Evolutionary conservation across 2,329 filamentous ascomycete species (phyloP).

Genomic region (Cladosporium sp.): DNA sequence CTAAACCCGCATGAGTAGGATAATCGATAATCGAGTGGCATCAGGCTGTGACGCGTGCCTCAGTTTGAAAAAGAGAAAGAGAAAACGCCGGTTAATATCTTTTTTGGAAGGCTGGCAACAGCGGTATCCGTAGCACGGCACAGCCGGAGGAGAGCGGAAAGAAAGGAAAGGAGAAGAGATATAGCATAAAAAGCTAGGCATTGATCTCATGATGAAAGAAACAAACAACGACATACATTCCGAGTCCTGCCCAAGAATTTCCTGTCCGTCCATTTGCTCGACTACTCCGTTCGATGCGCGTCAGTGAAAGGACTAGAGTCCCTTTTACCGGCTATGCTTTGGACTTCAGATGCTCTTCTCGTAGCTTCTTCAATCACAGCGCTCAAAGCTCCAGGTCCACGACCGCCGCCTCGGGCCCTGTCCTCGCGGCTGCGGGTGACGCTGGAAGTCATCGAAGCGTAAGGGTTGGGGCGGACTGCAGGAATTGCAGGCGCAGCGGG

Average conservation of each 20-base stretch:
- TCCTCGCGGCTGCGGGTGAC: constrained; percentile 28
- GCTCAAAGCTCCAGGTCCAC: constrained; percentile 38
- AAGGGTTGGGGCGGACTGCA: constrained; percentile 38
- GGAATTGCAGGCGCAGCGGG: constrained; percentile 14
- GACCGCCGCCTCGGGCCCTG: constrained; percentile 27
- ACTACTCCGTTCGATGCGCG: constrained; percentile 29
- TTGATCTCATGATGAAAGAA: not conserved
- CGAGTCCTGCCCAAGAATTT: constrained; percentile 3
- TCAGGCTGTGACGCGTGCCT: not conserved
- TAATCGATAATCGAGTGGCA: not conserved
- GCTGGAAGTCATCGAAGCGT: constrained; percentile 41
- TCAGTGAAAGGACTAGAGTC: constrained; percentile 40
- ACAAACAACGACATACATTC: not conserved
- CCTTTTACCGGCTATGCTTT: constrained; percentile 31
- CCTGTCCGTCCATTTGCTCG: not conserved
- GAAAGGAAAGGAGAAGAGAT: not conserved
- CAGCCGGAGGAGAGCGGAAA: not conserved
- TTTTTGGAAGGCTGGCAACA: not conserved
- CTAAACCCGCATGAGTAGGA: not conserved
- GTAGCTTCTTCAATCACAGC: constrained; percentile 52
- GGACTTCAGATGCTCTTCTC: constrained; percentile 37
- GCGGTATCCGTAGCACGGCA: not conserved
- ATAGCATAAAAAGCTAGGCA: not conserved
- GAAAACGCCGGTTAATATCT: not conserved
- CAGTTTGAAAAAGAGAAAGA: not conserved